Base-by-base conservation (phyloP, 1,284 basidiomycete species). In the Coniferiporia sulphurascens region DNA sequence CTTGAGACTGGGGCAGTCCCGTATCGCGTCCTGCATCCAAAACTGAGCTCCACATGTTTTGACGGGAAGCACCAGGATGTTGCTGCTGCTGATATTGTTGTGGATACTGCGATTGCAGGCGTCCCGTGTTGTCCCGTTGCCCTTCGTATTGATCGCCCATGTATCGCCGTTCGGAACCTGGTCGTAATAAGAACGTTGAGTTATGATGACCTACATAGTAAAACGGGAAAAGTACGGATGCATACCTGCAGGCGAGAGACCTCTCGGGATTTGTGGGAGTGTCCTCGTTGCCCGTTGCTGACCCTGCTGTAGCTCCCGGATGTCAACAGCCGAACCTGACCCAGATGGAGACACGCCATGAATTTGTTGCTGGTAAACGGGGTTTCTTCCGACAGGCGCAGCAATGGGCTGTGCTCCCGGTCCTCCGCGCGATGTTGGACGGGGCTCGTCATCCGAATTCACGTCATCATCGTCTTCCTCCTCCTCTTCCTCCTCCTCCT, bases 41-140 rank as follows among this genome's bases (percentile, higher is more conserved):
- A 53, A 90, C 91, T 69, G 90, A 86, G 68, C 87, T 93, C 93
- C 93, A 96, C 54, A 94, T 82, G 58, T 71, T 82, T 62, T 87
- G 86, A 52, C 84, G 82, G 46, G 83, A 75, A 48, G 84, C 75
- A 53, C 79, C 78, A 34, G 78, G 79, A 46, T 73, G 71, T 13
- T 57, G 66, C 48, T 71, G 66, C 49, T 67, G 68, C 34, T 68
- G 67, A 4, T 67, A 62, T 43, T 68, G 67, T 38, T 73, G 73
- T 41, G 82, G 79, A 54, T 77, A 75, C 7, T 85, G 78, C 54
- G 80, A 72, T 66, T 83, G 82, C 27, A 76, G 75, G 15, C 69
- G 65, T 45, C 77, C 72, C 50, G 73, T 38, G 32, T 55, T 62
- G 10, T 59, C 58, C 4, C 61, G 78, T 6, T 73, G 73, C 15